Percentiles rank a stretch among this genome's conserved stretches.
Conservation (phyloP, 2,329 filamentous ascomycete genomes). For the Hawksworthiomyces lignivorus region DNA sequence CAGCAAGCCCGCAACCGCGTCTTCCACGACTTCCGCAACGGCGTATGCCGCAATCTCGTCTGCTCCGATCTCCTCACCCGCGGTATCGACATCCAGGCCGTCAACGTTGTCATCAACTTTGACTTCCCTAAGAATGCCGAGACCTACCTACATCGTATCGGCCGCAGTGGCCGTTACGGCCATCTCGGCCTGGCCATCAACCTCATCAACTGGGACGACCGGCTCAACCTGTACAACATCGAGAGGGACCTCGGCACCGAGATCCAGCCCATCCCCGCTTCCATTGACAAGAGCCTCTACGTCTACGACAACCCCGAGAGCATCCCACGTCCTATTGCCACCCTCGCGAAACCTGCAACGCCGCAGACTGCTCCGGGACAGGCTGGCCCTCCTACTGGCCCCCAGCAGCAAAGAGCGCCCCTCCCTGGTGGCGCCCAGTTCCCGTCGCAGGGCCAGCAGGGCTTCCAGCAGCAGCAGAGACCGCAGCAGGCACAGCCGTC, state of each 20-base stretch:
- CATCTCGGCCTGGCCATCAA: constrained; percentile 97
- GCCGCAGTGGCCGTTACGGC: constrained; percentile 92
- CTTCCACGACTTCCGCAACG: constrained; percentile 98
- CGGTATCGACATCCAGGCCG: constrained; percentile 98
- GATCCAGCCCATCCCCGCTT: constrained; percentile 89
- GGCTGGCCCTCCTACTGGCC: too few relatives aligned
- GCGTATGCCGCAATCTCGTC: constrained; percentile 94
- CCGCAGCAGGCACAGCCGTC: constrained; percentile 11
- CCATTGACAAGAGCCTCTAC: constrained; percentile 96
- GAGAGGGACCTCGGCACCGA: constrained; percentile 96
- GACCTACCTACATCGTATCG: constrained; percentile 96
- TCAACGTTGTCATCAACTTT: constrained; percentile 99
- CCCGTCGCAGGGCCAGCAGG: not conserved
- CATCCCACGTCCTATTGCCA: constrained; percentile 73
- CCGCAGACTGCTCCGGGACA: not conserved
- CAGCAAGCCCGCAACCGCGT: constrained; percentile 96
- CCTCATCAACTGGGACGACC: constrained; percentile 98
- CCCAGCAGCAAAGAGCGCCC: too few relatives aligned
- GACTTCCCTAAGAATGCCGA: constrained; percentile 99
- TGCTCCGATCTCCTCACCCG: constrained; percentile 96
- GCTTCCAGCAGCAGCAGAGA: not conserved
- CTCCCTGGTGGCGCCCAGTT: not conserved
- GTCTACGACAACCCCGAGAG: constrained; percentile 95
- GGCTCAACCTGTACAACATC: constrained; percentile 98
- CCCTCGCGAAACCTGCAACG: constrained; percentile 23